Base-by-base conservation (phyloP, 495 filamentous ascomycete species). In the Neurospora sp. region DNA sequence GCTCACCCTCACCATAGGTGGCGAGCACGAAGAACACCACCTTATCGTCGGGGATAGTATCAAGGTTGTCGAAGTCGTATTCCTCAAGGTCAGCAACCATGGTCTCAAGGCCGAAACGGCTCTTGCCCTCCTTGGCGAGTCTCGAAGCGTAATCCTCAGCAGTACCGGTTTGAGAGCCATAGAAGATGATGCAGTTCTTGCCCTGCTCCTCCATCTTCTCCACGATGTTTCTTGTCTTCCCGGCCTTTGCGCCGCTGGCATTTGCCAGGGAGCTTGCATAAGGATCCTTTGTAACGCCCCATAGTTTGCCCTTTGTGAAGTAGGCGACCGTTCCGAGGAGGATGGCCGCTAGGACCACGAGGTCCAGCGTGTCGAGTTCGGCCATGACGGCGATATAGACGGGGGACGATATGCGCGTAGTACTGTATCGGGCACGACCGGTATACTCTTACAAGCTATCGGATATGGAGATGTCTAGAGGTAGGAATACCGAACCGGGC, bases 51-150 rank as follows among this genome's bases (percentile, higher is more conserved):
- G 94, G 91, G 78, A 98, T 90, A 40, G 88, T 84, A 82, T 98
- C 96, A 73, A 99, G 88, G 75, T 94, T 97, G 39, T 98, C 96
- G 80, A 90, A 98, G 82, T 98, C 96, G 81, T 97, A 99, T 73
- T 99, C 96, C 82, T 99, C 96, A 73, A 99, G 85, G 81, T 99
- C 96, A 68, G 94, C 96, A 9, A 97, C 93, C 95, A 99, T 98
- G 72, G 96, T 97, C 85, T 98, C 97, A 68, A 99, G 86, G 31
- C 96, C 96, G 78, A 97, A 99, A 70, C 96, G 88, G 79, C 95
- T 96, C 76, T 93, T 94, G 74, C 96, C 96, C 81, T 99, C 96
- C 86, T 99, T 99, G 69, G 96, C 94, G 73, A 99, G 80, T 75
- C 96, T 88, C n/a, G 96, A 97, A 71, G 96, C 96, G 76, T 99